These are phyloP conservation scores for Cardiosporidium cionae DNA, from an alignment of 169 alveolate species.

Conservation along the genomic window DNA sequence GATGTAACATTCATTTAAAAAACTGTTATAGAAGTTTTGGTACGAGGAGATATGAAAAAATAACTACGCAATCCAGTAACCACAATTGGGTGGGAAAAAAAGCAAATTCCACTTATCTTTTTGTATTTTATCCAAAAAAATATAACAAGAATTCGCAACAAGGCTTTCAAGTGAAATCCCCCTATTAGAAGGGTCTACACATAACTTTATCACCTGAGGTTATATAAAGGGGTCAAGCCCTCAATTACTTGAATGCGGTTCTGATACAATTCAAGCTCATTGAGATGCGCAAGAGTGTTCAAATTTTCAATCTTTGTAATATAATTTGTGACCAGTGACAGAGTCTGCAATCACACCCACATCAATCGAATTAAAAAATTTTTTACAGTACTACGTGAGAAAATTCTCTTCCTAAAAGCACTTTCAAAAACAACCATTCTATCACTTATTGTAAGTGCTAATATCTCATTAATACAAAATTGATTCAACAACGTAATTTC, in stretches of 20 bases:
- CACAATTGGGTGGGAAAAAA: not conserved
- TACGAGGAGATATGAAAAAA: not conserved
- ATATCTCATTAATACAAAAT: no score
- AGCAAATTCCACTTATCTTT: not conserved
- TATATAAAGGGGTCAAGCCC: constrained; percentile 46
- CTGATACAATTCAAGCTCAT: constrained; percentile 70
- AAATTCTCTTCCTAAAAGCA: no score
- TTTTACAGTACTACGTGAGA: no score
- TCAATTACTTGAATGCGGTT: constrained; percentile 65
- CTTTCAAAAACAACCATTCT: no score
- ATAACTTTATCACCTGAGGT: constrained; percentile 12
- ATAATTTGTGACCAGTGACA: constrained; percentile 30
- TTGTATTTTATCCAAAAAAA: not conserved
- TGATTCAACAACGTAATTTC: no score
- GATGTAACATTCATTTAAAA: not conserved
- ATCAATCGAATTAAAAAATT: no score
- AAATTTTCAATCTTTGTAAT: constrained; percentile 26
- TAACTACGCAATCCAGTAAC: not conserved
- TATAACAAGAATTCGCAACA: not conserved
- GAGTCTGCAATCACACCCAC: constrained; percentile 6
- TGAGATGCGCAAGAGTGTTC: constrained; percentile 38
- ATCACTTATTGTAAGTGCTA: no score
- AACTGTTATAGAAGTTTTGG: not conserved
- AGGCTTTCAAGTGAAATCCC: not conserved
- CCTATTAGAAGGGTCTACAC: not conserved